Evolutionary conservation across 2,329 filamentous ascomycete species (phyloP), one percentile per base, ranked within the genome.

Genomic region (Ceratocystis colombiana): DNA sequence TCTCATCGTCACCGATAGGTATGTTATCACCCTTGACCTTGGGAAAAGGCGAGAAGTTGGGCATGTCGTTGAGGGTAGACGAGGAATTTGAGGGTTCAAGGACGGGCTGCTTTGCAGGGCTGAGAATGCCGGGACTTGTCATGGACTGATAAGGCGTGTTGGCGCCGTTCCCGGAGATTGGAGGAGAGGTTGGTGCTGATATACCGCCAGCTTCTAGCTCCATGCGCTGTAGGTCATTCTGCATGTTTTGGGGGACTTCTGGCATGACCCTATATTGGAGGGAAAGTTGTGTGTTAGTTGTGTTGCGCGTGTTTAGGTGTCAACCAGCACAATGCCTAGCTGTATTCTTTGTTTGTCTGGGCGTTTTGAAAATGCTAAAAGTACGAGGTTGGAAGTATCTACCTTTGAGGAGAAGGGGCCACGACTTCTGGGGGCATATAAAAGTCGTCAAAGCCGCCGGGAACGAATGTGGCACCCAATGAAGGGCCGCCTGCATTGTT

Each of bases 171-270:
- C 71, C 71, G 74, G 73, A 45, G 55, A 63, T 62, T 28, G 67
- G 61, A 45, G 48, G 72, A 66, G 73, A 73, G 68, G 71, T 76
- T 73, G 76, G 77, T 76, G 79, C 82, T 57, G 66, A 65, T 63
- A 67, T 67, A 65, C 46, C 37, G 78, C 76, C 77, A 68, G 88
- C 88, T 79, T 91, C 87, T 68, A 91, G 82, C 80, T 96, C 92
- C 79, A 99, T 85, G 75, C 92, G 87, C 73, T 93, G 89, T 70
- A 99, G 84, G 77, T 89, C 93, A 73, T 96, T 88, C 78, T 96
- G 91, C 84, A 99, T 96, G 77, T 96, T 93, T 77, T 93, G 89
- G 71, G 93, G 90, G 70, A 96, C 91, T 81, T 96, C 91, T 75
- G 90, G 89, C 86, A 93, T 96, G 73, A 95, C 85, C 79, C 90